A percentile compares a stretch with the other conserved stretches of the same genome.
phyloP scores from a whole-genome alignment of 2,329 filamentous ascomycete genomes.

The Tolypocladium endophyticum region DNA sequence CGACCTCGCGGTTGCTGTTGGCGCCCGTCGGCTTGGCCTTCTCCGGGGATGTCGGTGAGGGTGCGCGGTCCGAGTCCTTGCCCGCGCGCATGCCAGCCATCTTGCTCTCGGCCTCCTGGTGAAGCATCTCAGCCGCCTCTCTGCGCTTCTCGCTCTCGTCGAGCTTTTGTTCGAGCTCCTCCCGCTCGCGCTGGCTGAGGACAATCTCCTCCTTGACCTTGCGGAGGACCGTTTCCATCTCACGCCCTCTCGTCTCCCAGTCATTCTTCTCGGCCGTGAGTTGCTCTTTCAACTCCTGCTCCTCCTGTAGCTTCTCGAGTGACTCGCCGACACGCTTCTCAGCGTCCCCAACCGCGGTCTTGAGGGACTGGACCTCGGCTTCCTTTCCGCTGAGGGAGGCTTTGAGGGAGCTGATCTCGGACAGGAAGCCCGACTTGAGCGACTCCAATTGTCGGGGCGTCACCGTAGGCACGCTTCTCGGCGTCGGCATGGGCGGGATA shows the following conservation, averaged over 20 bases:
- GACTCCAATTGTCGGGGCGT: slow-evolving; percentile 88
- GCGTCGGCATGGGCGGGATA: slow-evolving; percentile 85
- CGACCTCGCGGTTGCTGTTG: slow-evolving; percentile 53
- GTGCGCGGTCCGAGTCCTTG: slow-evolving; percentile 29
- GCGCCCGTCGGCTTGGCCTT: slow-evolving; percentile 22
- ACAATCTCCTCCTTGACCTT: slow-evolving; percentile 76
- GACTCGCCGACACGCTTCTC: slow-evolving; percentile 85
- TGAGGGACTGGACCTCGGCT: slow-evolving; percentile 79
- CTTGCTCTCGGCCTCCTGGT: slow-evolving; percentile 65
- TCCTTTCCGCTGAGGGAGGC: slow-evolving; percentile 88
- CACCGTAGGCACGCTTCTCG: slow-evolving; percentile 80
- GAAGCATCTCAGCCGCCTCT: slow-evolving; percentile 64
- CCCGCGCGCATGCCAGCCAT: slow-evolving; percentile 63
- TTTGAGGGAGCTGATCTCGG: slow-evolving; percentile 88
- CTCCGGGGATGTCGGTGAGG: slow-evolving; percentile 21
- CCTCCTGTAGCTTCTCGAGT: slow-evolving; percentile 73
- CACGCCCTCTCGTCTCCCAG: slow-evolving; percentile 76
- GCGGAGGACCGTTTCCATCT: slow-evolving; percentile 73
- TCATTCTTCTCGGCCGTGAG: slow-evolving; percentile 64
- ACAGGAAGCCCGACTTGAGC: slow-evolving; percentile 81
- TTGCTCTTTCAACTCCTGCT: slow-evolving; percentile 58
- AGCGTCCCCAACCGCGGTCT: slow-evolving; percentile 78
- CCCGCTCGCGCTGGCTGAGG: slow-evolving; percentile 66
- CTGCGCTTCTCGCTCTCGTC: slow-evolving; percentile 67
- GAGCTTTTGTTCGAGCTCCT: slow-evolving; percentile 64